Evolutionary conservation across 1,284 basidiomycete genomes (phyloP).

Genomic region (Veloporphyrellus conicus): DNA sequence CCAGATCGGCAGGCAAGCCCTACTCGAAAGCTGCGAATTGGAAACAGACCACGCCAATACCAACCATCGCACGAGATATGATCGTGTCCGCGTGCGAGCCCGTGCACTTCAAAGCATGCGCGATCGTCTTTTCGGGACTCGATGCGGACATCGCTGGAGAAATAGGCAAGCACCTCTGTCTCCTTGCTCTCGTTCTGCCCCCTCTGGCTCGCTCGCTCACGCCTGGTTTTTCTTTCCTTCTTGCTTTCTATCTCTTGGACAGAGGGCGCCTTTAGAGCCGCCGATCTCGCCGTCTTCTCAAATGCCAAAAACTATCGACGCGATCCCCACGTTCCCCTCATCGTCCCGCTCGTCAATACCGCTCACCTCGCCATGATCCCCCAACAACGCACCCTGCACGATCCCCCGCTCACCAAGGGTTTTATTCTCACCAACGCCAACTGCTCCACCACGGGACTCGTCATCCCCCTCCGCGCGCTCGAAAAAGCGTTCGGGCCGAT

Average conservation of each 20-base stretch:
- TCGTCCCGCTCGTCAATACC: slow-evolving; percentile 96
- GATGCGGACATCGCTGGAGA: slow-evolving; percentile 94
- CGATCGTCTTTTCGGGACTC: slow-evolving; percentile 90
- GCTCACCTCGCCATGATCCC: slow-evolving; percentile 81
- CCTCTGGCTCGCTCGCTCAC: not conserved
- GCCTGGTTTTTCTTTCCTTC: not conserved
- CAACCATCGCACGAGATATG: slow-evolving; percentile 62
- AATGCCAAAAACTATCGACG: slow-evolving; percentile 97
- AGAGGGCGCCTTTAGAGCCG: slow-evolving; percentile 86
- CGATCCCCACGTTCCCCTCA: slow-evolving; percentile 92
- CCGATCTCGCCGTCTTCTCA: slow-evolving; percentile 92
- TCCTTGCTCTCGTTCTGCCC: not conserved
- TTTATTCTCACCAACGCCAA: slow-evolving; percentile 99
- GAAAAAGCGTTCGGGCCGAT: slow-evolving; percentile 92
- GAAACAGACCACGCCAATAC: slow-evolving; percentile 87
- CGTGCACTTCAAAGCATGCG: slow-evolving; percentile 76
- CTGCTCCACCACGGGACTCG: slow-evolving; percentile 93
- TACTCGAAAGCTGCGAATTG: slow-evolving; percentile 81
- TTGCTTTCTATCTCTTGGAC: slow-evolving; percentile 1
- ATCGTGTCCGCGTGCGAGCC: slow-evolving; percentile 79
- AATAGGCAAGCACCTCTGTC: slow-evolving; percentile 64
- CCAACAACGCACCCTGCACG: slow-evolving; percentile 72
- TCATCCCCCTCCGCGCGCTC: slow-evolving; percentile 89
- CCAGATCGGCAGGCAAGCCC: slow-evolving; percentile 81
- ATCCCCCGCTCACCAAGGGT: slow-evolving; percentile 74